Base-by-base conservation (phyloP, 257 asterid genomes). In the Przewalskia tangutica region DNA sequence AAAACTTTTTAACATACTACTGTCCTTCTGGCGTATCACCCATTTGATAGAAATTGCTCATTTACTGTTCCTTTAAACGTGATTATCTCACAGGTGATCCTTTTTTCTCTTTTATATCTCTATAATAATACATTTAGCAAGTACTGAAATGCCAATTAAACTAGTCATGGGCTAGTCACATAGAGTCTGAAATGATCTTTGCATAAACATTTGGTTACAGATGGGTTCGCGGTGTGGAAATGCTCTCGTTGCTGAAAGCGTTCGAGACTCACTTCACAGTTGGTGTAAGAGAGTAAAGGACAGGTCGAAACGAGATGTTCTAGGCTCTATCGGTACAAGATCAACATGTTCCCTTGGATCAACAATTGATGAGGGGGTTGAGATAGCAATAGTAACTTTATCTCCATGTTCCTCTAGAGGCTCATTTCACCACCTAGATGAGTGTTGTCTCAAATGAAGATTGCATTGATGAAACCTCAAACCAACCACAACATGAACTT, bases 261-360 rank as follows among this genome's bases (percentile, higher is more conserved):
- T 93, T 34, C 86, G 98, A 5, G 93, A 90, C 1, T 95, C 98
- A 0, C 85, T 95, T n/a, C 97, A 95, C 80, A 92, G 94, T 84
- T 95, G 98, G 98, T 93, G 98, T 42, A 95, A 91, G 91, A 90
- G 98, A 81, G 98, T 91, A 78, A 93, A 91, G 86, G 90, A 84
- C 46, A 89, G 90, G 83, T 91, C 97, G 13, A 95, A 84, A 85
- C 83, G 84, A 1, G 85, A 86, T 20, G 81, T 91, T 2, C 36
- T 85, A 23, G 91, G 86, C 56, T 93, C 97, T 0, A 75, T 94
- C 59, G 78, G 98, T 7, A 93, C 98, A 10, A 88, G 98, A 84
- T 93, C 97, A 2, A 86, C 91, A 1, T 91, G 97, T 59, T 91
- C 98, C 6, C 85, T 90, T 0, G 93, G 88, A 46, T 86, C 91